A percentile compares a stretch with the other conserved stretches of the same genome.
phyloP scores from a whole-genome alignment of 306 rosid genomes.

The Neltuma alba region DNA sequence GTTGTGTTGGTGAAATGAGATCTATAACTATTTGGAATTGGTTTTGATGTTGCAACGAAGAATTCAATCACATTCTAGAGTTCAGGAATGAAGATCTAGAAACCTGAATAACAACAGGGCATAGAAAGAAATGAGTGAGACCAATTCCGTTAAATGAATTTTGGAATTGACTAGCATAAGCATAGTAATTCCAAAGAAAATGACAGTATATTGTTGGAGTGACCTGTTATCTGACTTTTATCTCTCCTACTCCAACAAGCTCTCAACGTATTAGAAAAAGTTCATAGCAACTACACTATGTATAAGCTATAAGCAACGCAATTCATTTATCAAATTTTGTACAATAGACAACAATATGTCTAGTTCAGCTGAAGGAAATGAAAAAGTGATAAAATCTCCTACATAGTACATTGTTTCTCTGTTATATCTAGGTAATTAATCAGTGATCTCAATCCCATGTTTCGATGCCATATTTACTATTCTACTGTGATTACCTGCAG shows the following conservation, averaged over 20 bases:
- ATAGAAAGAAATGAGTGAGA: too few species aligned
- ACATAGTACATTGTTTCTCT: not conserved
- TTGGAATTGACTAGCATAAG: not conserved
- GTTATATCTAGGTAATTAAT: not conserved
- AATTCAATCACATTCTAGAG: not conserved
- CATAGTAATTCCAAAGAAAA: not conserved
- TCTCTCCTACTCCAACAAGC: not conserved
- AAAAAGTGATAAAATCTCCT: not conserved
- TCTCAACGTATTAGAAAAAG: not conserved
- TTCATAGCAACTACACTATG: not conserved
- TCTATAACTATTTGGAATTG: not conserved
- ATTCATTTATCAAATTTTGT: not conserved
- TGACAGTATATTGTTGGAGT: too few species aligned
- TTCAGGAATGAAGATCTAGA: not conserved
- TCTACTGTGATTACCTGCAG: constrained; percentile 48
- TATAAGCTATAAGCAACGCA: not conserved
- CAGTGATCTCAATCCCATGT: not conserved
- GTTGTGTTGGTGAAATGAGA: not conserved
- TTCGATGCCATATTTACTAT: not conserved
- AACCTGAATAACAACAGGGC: too few species aligned
- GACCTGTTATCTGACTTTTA: not conserved
- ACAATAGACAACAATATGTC: not conserved
- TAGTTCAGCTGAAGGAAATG: not conserved
- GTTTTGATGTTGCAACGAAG: not conserved
- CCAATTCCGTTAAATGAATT: too few species aligned